phyloP scores from a whole-genome alignment of 495 filamentous ascomycete species.

The Penicillium tannophilum region DNA sequence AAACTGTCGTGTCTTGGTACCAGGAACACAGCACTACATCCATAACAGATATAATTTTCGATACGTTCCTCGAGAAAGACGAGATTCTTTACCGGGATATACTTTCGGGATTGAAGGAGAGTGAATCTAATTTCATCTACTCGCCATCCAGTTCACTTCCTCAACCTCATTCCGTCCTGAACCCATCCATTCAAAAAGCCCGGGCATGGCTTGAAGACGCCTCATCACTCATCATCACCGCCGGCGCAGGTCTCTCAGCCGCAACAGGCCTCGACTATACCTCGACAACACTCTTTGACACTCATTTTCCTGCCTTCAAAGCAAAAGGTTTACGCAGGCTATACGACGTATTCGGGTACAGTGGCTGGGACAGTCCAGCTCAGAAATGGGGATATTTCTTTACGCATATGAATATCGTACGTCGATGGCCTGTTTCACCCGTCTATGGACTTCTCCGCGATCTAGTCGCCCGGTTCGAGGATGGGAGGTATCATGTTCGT shows the following conservation, averaged over 20 bases:
- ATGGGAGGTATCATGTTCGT: constrained; percentile 18
- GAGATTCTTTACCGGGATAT: constrained; percentile 17
- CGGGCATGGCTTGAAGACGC: constrained; percentile 23
- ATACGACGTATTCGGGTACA: constrained; percentile 30
- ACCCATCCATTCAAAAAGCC: constrained; percentile 14
- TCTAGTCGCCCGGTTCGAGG: constrained; percentile 6
- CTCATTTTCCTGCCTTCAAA: constrained; percentile 26
- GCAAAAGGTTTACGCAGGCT: constrained; percentile 19
- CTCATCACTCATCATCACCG: constrained; percentile 24
- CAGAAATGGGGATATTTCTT: constrained; percentile 36
- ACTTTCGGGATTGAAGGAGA: constrained; percentile 1
- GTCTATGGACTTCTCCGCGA: constrained; percentile 14
- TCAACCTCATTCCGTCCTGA: neutral
- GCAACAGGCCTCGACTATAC: constrained; percentile 32
- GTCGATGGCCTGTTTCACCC: constrained; percentile 20
- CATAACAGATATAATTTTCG: constrained; percentile 29
- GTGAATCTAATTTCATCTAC: neutral
- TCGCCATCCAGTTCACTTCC: neutral
- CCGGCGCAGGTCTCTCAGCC: constrained; percentile 31
- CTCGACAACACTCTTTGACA: constrained; percentile 20
- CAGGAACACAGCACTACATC: constrained; percentile 13
- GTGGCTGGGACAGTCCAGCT: constrained; percentile 18
- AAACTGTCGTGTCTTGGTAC: constrained; percentile 22
- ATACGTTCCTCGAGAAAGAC: constrained; percentile 25
- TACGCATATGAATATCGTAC: constrained; percentile 25